A percentile compares a stretch with the other conserved stretches of the same genome.
These are phyloP conservation scores for Circinella umbellata DNA, from an alignment of 371 early-diverging fungal species.

Conservation along the genomic window DNA sequence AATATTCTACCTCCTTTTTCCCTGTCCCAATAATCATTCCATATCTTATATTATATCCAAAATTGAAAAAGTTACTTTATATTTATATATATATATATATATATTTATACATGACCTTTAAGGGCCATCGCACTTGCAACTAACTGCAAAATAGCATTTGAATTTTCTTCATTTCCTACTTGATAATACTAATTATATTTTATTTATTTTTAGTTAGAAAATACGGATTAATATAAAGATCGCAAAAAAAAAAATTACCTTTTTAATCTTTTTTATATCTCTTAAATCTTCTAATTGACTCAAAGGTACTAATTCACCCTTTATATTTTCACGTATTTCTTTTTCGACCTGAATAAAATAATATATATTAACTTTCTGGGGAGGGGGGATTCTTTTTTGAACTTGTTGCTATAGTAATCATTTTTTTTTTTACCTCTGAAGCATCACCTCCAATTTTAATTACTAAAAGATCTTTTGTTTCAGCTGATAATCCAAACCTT, in stretches of 20 bases:
- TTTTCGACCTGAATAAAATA: conserved; percentile 30
- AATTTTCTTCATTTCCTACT: conserved; percentile 22
- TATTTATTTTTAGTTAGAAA: too few relatives aligned
- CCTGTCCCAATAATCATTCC: too few relatives aligned
- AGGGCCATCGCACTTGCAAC: conserved; percentile 48
- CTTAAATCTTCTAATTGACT: conserved; percentile 24
- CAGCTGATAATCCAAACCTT: conserved; percentile 58
- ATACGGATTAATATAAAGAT: too few relatives aligned
- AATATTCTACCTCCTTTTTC: too few relatives aligned
- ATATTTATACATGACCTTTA: conserved; percentile 23
- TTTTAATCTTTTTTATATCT: conserved; percentile 39
- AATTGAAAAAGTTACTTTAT: not conserved
- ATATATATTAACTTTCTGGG: not conserved
- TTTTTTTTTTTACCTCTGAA: conserved; percentile 34
- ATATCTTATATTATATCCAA: too few relatives aligned
- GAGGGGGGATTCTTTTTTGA: too few relatives aligned
- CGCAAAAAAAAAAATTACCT: conserved; percentile 26
- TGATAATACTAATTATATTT: conserved; percentile 34
- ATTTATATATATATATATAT: not conserved
- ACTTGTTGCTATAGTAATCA: not conserved
- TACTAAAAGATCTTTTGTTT: conserved; percentile 51
- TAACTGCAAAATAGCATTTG: conserved; percentile 26
- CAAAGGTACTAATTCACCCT: conserved; percentile 47
- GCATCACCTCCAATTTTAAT: conserved; percentile 54
- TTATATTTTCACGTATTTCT: conserved; percentile 36